Evolutionary conservation across 1,284 basidiomycete species (phyloP), one percentile per base, ranked within the genome.

Genomic region (Ceraceosorus guamensis): DNA sequence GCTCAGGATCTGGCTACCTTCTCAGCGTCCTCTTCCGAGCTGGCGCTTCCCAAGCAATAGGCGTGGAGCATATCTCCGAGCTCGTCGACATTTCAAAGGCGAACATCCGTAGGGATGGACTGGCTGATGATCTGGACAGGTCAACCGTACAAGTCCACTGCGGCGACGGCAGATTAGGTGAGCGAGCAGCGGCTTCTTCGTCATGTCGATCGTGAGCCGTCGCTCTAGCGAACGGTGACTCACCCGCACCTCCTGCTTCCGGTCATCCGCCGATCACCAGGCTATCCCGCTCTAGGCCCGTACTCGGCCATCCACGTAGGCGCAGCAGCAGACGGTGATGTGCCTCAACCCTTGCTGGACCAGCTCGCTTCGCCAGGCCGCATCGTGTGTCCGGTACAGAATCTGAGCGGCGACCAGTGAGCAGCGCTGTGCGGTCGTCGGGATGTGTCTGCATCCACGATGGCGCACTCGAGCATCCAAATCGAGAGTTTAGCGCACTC

Each of bases 271-370:
- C 57, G 54, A 10, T 13, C 44, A 1, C 0, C 46, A 65, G 68
- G 77, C 24, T 55, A 64, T 14, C 41, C 50, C 32, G 0, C 6
- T 1, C 53, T 62, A 82, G 90, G 83, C 0, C 89, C 89, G 0
- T 95, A 87, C 74, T 83, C 89, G 63, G 87, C 84, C 0, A 97
- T 97, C 48, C 93, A 98, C 68, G 93, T 97, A 18, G 93, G 93
- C 4, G 93, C 93, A 0, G 91, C 92, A 0, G 86, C 91, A 0
- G 86, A 88, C 0, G 53, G 53, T 8, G 41, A 49, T 0, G 59
- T 70, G 4, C 91, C 91, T 0, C 75, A 83, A 37, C 75, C 81
- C 0, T 81, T 97, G 0, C 75, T 97, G 31, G 83, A 89, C 13
- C 81, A 80, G 62, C 84, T 97, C 4, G 87, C 86, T 11, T 77